These are phyloP conservation scores for Pleurotus platypus DNA, from an alignment of 768 basidiomycete genomes.

Conservation along the genomic window DNA sequence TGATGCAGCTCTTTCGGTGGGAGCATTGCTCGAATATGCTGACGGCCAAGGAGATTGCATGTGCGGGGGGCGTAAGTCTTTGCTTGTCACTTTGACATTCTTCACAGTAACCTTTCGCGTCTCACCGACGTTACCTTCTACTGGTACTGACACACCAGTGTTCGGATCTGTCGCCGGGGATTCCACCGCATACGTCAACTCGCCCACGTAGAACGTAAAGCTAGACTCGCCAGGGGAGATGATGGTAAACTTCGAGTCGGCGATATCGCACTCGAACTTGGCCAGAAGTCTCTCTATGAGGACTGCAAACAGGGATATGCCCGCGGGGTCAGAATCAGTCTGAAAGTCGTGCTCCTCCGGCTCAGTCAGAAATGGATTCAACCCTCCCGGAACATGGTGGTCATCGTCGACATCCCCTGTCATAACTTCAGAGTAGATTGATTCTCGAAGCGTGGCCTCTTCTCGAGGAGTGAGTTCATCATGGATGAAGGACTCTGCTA, in stretches of 20 bases:
- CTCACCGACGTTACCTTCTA: slow-evolving; percentile 19
- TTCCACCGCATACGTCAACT: slow-evolving; percentile 57
- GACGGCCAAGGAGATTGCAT: slow-evolving; percentile 1
- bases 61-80: slow-evolving; percentile 30
- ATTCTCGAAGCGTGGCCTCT: slow-evolving; percentile 66
- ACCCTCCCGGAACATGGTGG: slow-evolving; percentile 62
- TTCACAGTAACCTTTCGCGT: slow-evolving; percentile 51
- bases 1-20: slow-evolving; percentile 24
- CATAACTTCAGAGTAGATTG: slow-evolving; percentile 22
- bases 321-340: slow-evolving; percentile 58
- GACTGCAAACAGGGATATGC: slow-evolving; percentile 77
- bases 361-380: slow-evolving; percentile 50
- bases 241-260: slow-evolving; percentile 64
- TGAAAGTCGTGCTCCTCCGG: slow-evolving; percentile 35
- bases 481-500: slow-evolving; percentile 84
- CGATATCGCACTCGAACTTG: slow-evolving; percentile 73
- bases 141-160: slow-evolving; percentile 1
- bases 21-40: slow-evolving; percentile 15
- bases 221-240: slow-evolving; percentile 62
- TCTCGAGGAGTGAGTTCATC: slow-evolving; percentile 74
- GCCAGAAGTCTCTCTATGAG: slow-evolving; percentile 78
- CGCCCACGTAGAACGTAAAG: slow-evolving; percentile 54
- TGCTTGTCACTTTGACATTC: slow-evolving; percentile 52
- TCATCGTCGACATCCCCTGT: slow-evolving; percentile 20
- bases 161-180: slow-evolving; percentile 7